phyloP scores from a whole-genome alignment of 306 rosid species.

The Lathyrus sativus region DNA sequence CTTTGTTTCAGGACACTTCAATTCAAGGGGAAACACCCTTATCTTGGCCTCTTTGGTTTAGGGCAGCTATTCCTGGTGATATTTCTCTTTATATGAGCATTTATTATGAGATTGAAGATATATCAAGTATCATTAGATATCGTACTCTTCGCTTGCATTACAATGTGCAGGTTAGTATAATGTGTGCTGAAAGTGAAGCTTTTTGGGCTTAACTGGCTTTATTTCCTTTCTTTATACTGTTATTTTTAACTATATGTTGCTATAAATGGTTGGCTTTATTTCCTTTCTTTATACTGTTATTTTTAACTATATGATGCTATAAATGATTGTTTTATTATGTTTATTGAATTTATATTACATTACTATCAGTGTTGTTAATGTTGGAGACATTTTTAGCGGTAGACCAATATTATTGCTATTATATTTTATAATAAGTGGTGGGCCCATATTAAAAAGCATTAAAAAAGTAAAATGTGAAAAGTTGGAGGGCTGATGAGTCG shows the following conservation, averaged over 20 bases:
- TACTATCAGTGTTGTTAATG: no score
- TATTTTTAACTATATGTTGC: conserved; percentile 10
- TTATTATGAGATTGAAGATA: conserved; percentile 87
- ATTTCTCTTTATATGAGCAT: conserved; percentile 71
- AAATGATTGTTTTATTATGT: conserved; percentile 30
- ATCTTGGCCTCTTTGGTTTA: conserved; percentile 95
- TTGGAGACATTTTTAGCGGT: no score
- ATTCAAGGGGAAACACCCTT: conserved; percentile 70
- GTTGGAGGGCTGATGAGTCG: no score
- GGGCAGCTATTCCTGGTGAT: conserved; percentile 93
- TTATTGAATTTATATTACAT: not conserved
- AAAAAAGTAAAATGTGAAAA: no score
- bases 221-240: conserved; percentile 28
- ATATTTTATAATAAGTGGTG: no score
- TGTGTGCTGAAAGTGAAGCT: conserved; percentile 27
- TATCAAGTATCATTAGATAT: conserved; percentile 69
- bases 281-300: conserved; percentile 20
- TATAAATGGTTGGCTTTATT: conserved; percentile 32
- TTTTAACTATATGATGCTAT: conserved; percentile 14
- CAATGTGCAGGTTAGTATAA: conserved; percentile 73
- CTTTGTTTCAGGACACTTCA: conserved; percentile 61
- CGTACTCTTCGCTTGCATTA: conserved; percentile 87
- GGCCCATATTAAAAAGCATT: no score
- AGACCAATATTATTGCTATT: no score
- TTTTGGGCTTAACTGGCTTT: conserved; percentile 20